Evolutionary conservation across 75 land plant genomes (phyloP).

Genomic region (Cunninghamia lanceolata): DNA sequence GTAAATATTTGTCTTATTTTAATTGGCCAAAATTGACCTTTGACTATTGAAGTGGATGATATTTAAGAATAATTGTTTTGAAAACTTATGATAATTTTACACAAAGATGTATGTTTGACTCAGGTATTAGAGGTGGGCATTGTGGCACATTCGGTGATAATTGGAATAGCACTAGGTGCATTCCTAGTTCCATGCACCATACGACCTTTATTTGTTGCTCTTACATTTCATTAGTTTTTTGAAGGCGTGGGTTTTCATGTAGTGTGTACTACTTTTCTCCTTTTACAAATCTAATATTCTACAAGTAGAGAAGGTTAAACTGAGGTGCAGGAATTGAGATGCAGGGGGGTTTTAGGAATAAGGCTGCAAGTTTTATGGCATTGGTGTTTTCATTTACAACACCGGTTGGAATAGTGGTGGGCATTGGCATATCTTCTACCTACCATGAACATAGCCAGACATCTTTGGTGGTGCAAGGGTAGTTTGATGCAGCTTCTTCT

Average conservation of each 20-base stretch:
- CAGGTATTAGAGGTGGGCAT: slow-evolving; percentile 45
- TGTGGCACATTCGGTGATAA: slow-evolving; percentile 37
- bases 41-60: no score
- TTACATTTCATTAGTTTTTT: slow-evolving; percentile 38
- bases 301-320: background rate
- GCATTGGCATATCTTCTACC: slow-evolving; percentile 27
- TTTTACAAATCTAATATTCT: background rate
- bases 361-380: slow-evolving; percentile 27
- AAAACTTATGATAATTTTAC: no score
- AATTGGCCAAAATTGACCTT: no score
- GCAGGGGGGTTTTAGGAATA: no score
- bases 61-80: no score
- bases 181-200: slow-evolving; percentile 35
- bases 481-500: no score
- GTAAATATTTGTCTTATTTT: no score
- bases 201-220: slow-evolving; percentile 29
- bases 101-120: no score
- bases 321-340: no score
- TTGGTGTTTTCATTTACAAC: slow-evolving; percentile 35
- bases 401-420: slow-evolving; percentile 34
- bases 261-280: background rate
- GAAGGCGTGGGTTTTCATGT: slow-evolving; percentile 44
- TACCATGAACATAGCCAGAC: no score
- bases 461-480: no score
- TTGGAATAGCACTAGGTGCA: slow-evolving; percentile 37